These are phyloP conservation scores for Clavulina sp. DNA, from an alignment of 768 basidiomycete species.

Conservation along the genomic window DNA sequence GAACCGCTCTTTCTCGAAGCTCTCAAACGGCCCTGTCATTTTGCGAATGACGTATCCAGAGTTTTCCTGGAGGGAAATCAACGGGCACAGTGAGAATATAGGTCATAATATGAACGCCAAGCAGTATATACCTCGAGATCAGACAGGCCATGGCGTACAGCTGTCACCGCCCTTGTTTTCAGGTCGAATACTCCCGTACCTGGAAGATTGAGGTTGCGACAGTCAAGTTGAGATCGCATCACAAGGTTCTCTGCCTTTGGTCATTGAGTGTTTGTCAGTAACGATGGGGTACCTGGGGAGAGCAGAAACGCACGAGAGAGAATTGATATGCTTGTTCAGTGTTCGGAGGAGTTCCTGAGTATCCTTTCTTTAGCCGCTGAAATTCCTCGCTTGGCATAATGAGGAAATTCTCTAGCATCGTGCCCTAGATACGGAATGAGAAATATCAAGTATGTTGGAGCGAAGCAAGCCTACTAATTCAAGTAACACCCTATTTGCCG, in stretches of 20 bases:
- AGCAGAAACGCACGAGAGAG: constrained; percentile 38
- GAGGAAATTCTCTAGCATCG: constrained; percentile 74
- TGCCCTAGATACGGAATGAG: constrained; percentile 36
- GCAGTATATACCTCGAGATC: constrained; percentile 45
- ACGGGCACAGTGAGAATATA: background rate
- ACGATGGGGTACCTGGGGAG: background rate
- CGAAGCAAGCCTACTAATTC: too few relatives aligned
- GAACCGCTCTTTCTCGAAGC: constrained; percentile 88
- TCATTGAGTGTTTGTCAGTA: background rate
- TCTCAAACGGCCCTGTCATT: constrained; percentile 45
- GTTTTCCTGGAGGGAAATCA: constrained; percentile 35
- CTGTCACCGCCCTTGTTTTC: constrained; percentile 78
- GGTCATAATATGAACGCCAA: background rate
- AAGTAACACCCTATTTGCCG: constrained; percentile 61
- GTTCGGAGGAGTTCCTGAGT: constrained; percentile 17
- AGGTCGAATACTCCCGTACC: constrained; percentile 90
- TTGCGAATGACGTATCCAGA: constrained; percentile 58
- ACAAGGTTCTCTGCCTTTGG: constrained; percentile 35
- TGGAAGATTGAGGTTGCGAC: constrained; percentile 60
- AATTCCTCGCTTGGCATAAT: constrained; percentile 54
- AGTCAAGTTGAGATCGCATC: constrained; percentile 93
- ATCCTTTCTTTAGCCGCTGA: background rate
- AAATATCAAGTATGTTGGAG: background rate
- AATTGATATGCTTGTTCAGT: constrained; percentile 66
- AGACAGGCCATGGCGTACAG: constrained; percentile 68